Evolutionary conservation across 2,329 filamentous ascomycete genomes (phyloP), one percentile per base, ranked within the genome.

Genomic region (Bipolaris victoriae): DNA sequence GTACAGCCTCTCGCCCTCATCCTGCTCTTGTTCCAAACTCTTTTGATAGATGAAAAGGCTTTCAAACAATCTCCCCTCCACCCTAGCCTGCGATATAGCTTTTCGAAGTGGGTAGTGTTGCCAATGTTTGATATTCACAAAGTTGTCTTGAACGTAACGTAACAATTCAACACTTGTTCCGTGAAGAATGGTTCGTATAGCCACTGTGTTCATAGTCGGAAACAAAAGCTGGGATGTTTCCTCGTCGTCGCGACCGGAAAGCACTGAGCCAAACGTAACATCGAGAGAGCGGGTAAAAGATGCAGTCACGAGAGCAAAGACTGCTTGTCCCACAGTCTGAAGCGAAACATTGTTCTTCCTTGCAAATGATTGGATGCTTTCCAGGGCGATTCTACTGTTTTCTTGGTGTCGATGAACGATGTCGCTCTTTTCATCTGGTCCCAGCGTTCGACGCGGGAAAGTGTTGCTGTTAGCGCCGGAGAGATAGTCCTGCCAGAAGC

Each of bases 121-220:
- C 69, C 89, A 86, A 57, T 88, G 83, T n/a, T 86, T 80, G 29
- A 92, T 84, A 22, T 83, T 82, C 1, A 82, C 80, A 75, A 90
- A 84, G 58, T 85, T 88, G 1, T 88, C 84, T 69, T 97, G 92
- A 62, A 92, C 82, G 68, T 93, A 90, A 11, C 80, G 81, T 26
- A 97, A 77, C 77, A 96, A 88, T 0, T 87, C 83, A 0, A 74
- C 62, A 0, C 84, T 77, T 0, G 82, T 86, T 1, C 91, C 91
- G 65, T 95, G 90, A 2, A 97, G 73, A 2, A 93, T 82, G 1
- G 84, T 84, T 10, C 92, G 84, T 7, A 96, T 81, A 0, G 89
- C 85, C 0, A 97, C 87, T 0, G 93, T 97, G 69, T 96, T 97
- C 90, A 97, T 97, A 0, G 90, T 91, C 0, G 93, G 94, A 67